phyloP scores from a whole-genome alignment of 2,329 filamentous ascomycete genomes.

The Diplodia corticola region DNA sequence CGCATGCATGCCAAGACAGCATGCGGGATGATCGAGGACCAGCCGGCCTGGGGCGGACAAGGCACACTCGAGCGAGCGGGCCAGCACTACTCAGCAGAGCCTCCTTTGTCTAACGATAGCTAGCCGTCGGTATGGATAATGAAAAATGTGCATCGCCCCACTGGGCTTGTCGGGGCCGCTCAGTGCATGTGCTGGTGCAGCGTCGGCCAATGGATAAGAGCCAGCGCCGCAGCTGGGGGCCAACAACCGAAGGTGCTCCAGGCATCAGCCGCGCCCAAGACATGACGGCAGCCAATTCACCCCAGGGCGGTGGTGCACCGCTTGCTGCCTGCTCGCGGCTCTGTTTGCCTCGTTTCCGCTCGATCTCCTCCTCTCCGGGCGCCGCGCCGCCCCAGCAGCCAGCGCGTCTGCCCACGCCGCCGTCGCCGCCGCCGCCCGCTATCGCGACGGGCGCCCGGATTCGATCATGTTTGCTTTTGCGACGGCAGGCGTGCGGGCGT shows the following conservation, averaged over 20 bases:
- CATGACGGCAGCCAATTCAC: conserved; percentile 9
- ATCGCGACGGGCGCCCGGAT: background rate
- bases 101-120: conserved; percentile 18
- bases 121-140: conserved; percentile 20
- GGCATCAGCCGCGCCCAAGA: conserved; percentile 20
- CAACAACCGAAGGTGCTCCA: background rate
- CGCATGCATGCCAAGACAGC: background rate
- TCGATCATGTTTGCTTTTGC: conserved; percentile 11
- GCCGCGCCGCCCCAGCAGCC: background rate
- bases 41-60: conserved; percentile 1
- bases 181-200: conserved; percentile 18
- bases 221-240: conserved; percentile 11
- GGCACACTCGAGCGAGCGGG: conserved; percentile 7
- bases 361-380: background rate
- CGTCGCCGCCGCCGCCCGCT: background rate
- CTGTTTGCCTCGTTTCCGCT: conserved; percentile 16
- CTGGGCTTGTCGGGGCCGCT: conserved; percentile 11
- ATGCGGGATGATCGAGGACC: conserved; percentile 16
- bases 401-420: conserved; percentile 2
- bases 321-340: conserved; percentile 8
- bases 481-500: background rate
- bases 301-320: conserved; percentile 8
- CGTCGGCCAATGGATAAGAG: conserved; percentile 13
- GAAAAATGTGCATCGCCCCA: conserved; percentile 19
- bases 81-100: conserved; percentile 19